Base-by-base conservation (phyloP, 2,329 filamentous ascomycete species). In the Aspergillus carbonarius region DNA sequence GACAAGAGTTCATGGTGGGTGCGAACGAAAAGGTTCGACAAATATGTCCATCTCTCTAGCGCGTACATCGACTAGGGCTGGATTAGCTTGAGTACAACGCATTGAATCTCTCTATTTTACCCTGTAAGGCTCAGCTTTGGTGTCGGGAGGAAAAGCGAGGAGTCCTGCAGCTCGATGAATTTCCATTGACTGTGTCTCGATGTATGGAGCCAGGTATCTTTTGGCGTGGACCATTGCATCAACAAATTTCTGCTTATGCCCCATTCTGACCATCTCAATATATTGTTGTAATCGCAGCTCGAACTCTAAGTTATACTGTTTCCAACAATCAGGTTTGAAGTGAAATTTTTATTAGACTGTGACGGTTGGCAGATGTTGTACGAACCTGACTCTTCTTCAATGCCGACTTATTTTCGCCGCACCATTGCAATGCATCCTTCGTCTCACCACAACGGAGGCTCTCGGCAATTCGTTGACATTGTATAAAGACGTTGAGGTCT, bases 231-330 rank as follows among this genome's bases (percentile, higher is more conserved):
- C 74, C 61, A 92, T 89, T 12, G 93, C 92, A 63, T 97, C 92
- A 49, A 87, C 76, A 46, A 90, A 81, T 70, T 89, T 92, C 6
- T 78, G 72, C 23, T 83, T 80, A 4, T 87, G 81, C 55, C 84
- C 84, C 39, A 82, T 85, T 60, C 93, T 83, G 59, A 96, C 86
- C 60, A 98, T 82, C 76, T 98, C 95, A 67, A 98, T 93, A 73
- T 93, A 98, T 73, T 98, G 93, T 74, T 99, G 95, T 68, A 96
- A 83, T 12, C 95, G 88, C 44, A 99, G 84, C 81, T 96, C 91
- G 70, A 96, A 96, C 75, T 99, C 95, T 15, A 99, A 83, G 65
- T 89, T 90, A 69, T 88, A 92, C 83, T 92, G 51, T 12, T 54
- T 23, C 23, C 47, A 1, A 23, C 2, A 13, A 25, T 54, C 15